Conservation (phyloP, 805 yeast genomes). For the Lachancea waltii region DNA sequence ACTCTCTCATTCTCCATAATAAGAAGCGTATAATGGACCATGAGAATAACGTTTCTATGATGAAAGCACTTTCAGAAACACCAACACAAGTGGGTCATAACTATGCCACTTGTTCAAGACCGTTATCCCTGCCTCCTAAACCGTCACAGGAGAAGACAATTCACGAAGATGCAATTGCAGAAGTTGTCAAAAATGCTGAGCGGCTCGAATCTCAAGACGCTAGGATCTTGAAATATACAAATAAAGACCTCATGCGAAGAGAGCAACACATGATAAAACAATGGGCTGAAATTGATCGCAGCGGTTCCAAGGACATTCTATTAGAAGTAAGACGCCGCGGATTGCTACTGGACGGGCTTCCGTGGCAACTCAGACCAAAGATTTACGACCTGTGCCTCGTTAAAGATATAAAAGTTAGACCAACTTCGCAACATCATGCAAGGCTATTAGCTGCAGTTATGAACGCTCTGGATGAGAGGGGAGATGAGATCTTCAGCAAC, state of each 20-base stretch:
- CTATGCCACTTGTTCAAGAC: background rate
- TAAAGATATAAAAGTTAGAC: background rate
- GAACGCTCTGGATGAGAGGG: background rate
- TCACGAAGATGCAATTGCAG: conserved; percentile 4
- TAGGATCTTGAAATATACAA: conserved; percentile 11
- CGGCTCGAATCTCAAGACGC: conserved; percentile 11
- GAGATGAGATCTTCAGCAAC: conserved; percentile 1
- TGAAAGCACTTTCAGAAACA: background rate
- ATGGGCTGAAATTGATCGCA: conserved; percentile 5
- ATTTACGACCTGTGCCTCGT: conserved; percentile 13
- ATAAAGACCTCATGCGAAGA: background rate
- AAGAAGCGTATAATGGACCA: conserved; percentile 14
- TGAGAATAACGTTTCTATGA: conserved; percentile 9
- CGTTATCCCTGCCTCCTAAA: conserved; percentile 1
- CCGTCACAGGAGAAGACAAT: background rate
- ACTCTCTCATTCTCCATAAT: conserved; percentile 17
- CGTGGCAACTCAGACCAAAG: conserved; percentile 12
- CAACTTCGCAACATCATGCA: background rate
- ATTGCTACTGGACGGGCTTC: conserved; percentile 17
- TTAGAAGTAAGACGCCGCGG: conserved; percentile 12
- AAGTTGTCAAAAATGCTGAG: conserved; percentile 4
- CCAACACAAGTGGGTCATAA: background rate
- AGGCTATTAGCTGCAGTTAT: background rate
- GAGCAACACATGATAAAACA: background rate
- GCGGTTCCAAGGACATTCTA: conserved; percentile 7